Evolutionary conservation across 371 early-diverging fungal genomes (phyloP).

Genomic region (Apophysomyces sp.): DNA sequence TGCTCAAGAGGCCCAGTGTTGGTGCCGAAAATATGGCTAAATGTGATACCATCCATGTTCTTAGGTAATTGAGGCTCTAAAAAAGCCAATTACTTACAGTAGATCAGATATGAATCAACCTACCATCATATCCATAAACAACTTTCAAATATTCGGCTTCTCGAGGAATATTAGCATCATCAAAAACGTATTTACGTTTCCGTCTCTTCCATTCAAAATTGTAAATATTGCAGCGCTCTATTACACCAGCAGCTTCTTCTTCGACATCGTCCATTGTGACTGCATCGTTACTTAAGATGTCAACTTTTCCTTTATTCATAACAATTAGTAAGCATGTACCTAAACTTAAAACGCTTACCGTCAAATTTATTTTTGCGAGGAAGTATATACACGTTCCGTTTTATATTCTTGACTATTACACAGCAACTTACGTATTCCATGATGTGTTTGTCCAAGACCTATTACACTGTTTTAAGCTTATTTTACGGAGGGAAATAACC

Average conservation of each 20-base stretch:
- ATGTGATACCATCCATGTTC: constrained; percentile 68
- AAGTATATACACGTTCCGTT: constrained; percentile 82
- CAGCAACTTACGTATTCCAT: constrained; percentile 72
- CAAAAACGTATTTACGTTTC: constrained; percentile 84
- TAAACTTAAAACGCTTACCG: background rate
- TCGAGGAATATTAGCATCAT: constrained; percentile 70
- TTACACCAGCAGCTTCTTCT: constrained; percentile 63
- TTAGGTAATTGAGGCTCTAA: constrained; percentile 61
- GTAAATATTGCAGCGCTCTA: constrained; percentile 50
- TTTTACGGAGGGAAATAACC: background rate
- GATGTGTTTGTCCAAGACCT: constrained; percentile 22
- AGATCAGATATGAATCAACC: background rate
- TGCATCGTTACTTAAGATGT: constrained; percentile 49
- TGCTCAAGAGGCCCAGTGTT: constrained; percentile 80
- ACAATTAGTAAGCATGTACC: background rate
- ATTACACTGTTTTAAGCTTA: background rate
- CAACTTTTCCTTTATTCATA: constrained; percentile 12
- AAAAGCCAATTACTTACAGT: background rate
- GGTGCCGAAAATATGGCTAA: constrained; percentile 82
- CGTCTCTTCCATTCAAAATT: constrained; percentile 55
- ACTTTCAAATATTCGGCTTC: constrained; percentile 80
- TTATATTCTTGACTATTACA: constrained; percentile 65
- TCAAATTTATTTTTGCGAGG: constrained; percentile 58
- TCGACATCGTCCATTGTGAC: constrained; percentile 64
- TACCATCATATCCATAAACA: constrained; percentile 16